Base-by-base conservation (phyloP, 2,329 filamentous ascomycete species). In the Exophiala alcalophila region DNA sequence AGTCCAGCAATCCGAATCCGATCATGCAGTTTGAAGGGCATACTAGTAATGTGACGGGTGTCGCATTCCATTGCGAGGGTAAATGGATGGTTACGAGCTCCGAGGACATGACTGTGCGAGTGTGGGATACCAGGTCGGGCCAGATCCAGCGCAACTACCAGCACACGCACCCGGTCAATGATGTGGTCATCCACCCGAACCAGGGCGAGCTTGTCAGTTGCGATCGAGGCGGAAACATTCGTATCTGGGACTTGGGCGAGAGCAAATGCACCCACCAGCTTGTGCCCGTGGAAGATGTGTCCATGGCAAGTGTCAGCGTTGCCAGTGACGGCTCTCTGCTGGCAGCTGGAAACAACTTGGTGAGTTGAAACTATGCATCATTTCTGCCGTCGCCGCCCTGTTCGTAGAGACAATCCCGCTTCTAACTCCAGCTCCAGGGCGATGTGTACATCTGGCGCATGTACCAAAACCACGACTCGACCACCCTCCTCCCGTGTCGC, bases 41-140 rank as follows among this genome's bases (percentile, higher is more conserved):
- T 68, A 92, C 87, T 9, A 88, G 83, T 55, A 98, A 98, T 60
- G 84, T 98, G 62, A 98, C 92, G 0, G 92, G 92, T 29, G 86
- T 98, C 32, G 90, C 90, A 8, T 98, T 98, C 64, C 92, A 98
- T 65, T 97, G 91, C 64, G 92, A 98, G 66, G 90, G 91, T 8
- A 98, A 98, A 70, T 98, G 92, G 92, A 96, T 98, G 86, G 92
- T 97, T 12, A 98, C 92, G 7, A 94, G 86, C 65, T 94, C 87
- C 32, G 92, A 98, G 66, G 92, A 98, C 61, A 87, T 90, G 58
- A 94, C 88, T 0, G 90, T 96, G 61, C 94, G 94, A 73, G 94
- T 96, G 52, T 96, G 90, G 90, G 91, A 96, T 64, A 95, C 89
- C 4, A 75, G 90, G 32, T 86, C 78, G 9, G 91, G 87, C 31